Evolutionary conservation across 2,329 filamentous ascomycete genomes (phyloP).

Genomic region (Cryoendolithus antarcticus): DNA sequence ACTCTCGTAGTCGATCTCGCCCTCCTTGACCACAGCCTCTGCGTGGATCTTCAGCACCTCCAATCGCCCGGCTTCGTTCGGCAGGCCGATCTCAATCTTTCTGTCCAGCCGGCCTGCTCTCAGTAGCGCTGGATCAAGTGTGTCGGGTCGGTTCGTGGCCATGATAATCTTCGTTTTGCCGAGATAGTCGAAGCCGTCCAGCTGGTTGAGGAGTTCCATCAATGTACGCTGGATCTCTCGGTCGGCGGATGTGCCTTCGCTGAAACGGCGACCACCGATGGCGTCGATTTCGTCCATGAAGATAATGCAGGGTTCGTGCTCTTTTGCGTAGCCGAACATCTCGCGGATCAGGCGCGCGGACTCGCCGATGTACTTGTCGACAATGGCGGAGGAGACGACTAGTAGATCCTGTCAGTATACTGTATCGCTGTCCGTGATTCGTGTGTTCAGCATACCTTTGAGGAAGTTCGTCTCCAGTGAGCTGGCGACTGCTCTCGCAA

Average conservation of each 20-base stretch:
- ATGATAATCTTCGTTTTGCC: constrained; percentile 99
- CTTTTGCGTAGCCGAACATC: constrained; percentile 99
- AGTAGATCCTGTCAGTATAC: constrained; percentile 9
- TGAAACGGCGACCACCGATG: constrained; percentile 92
- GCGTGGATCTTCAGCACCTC: constrained; percentile 99
- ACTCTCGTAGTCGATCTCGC: constrained; percentile 96
- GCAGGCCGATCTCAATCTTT: constrained; percentile 95
- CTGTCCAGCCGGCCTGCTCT: constrained; percentile 87
- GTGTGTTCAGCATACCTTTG: constrained; percentile 52
- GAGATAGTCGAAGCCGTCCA: constrained; percentile 97
- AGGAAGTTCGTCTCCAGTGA: constrained; percentile 96
- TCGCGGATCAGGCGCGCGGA: constrained; percentile 93
- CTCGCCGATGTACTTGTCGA: constrained; percentile 99
- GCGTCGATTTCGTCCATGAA: constrained; percentile 99
- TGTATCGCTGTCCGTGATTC: too few species aligned
- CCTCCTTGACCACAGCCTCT: constrained; percentile 71
- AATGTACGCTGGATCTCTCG: constrained; percentile 95
- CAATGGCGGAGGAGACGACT: constrained; percentile 98
- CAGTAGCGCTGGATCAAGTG: constrained; percentile 82
- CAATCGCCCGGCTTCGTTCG: constrained; percentile 92
- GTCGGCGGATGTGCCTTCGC: constrained; percentile 92
- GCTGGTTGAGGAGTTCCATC: constrained; percentile 97
- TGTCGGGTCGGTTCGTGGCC: constrained; percentile 96
- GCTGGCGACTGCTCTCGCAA: constrained; percentile 90
- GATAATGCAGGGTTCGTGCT: constrained; percentile 98